Percentiles rank a stretch among this genome's conserved stretches.
Evolutionary conservation across 2,329 filamentous ascomycete genomes (phyloP).

Genomic region (Ophiocordyceps camponoti-leonardi): DNA sequence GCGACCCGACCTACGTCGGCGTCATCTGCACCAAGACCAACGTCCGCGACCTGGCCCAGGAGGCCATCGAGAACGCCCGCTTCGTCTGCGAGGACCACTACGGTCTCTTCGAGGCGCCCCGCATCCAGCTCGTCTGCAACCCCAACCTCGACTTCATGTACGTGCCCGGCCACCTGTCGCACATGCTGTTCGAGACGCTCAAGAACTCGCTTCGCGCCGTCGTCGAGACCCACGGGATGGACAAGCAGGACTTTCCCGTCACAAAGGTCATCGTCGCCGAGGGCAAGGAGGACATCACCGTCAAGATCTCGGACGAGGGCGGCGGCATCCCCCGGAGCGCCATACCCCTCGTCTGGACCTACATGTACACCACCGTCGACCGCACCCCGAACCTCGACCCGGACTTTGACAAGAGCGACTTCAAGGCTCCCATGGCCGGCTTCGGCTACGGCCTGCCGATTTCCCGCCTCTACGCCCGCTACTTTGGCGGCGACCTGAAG

Average conservation of each 20-base stretch:
- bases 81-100: constrained; percentile 99
- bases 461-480: constrained; percentile 81
- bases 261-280: constrained; percentile 97
- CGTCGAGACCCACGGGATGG: constrained; percentile 84
- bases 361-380: constrained; percentile 99
- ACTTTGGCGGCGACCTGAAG: constrained; percentile 95
- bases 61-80: constrained; percentile 96
- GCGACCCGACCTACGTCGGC: constrained; percentile 86
- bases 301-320: constrained; percentile 94
- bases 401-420: constrained; percentile 97
- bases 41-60: constrained; percentile 81
- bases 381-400: constrained; percentile 88
- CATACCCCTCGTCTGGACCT: constrained; percentile 98
- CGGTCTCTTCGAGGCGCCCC: constrained; percentile 88
- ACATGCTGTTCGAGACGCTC: constrained; percentile 98
- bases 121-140: constrained; percentile 91
- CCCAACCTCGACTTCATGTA: constrained; percentile 98
- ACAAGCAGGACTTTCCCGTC: constrained; percentile 89
- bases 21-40: constrained; percentile 99
- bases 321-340: constrained; percentile 85
- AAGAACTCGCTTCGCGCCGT: constrained; percentile 97
- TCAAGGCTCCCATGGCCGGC: constrained; percentile 97
- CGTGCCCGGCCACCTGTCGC: constrained; percentile 92
- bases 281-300: constrained; percentile 96
- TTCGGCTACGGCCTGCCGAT: constrained; percentile 98